Evolutionary conservation across 495 filamentous ascomycete genomes (phyloP), one percentile per base, ranked within the genome.

Genomic region (Pseudevernia furfuracea): DNA sequence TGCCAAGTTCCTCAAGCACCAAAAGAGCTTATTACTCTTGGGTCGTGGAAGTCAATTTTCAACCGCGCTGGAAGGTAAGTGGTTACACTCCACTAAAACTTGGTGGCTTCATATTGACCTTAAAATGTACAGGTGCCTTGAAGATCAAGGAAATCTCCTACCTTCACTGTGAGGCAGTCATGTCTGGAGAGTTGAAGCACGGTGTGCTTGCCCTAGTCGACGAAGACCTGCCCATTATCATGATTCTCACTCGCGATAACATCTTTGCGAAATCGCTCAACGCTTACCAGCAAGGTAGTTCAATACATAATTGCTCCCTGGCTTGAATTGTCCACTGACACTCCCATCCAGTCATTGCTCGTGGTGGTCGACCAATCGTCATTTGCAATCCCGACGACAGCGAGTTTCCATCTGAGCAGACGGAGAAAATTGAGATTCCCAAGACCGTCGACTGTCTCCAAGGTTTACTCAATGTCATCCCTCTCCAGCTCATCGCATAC

Each of bases 101-200:
- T 53, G 23, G 7, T 19, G 8, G 41, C 14, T 58, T 37, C 30
- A 32, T 59, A 21, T 52, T 60, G 32, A 57, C 52, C 49, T 58
- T 14, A 8, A 57, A 36, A 48, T 60, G 17, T 58, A 59, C 61
- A 86, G 84, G 84, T 74, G 94, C 94, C 57, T 82, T 98, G 43
- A 98, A 98, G 81, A 98, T 98, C 74, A 98, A 98, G 84, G 94
- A 98, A 79, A 98, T 98, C 69, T 97, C 94, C 55, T 98, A 98
- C 75, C 88, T 98, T 59, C 94, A 98, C 75, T 98, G 94, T 75
- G 94, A 98, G 80, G 94, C 94, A 72, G 94, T 98, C 76, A 98
- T 98, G 94, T 97, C 94, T 64, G 94, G 94, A 74, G 94, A 98
- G 78, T 79, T 98, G 68, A 98, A 98, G 81, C 94, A 98, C 75